Evolutionary conservation across 2,329 filamentous ascomycete genomes (phyloP).

Genomic region (Hymenoscyphus repandus): DNA sequence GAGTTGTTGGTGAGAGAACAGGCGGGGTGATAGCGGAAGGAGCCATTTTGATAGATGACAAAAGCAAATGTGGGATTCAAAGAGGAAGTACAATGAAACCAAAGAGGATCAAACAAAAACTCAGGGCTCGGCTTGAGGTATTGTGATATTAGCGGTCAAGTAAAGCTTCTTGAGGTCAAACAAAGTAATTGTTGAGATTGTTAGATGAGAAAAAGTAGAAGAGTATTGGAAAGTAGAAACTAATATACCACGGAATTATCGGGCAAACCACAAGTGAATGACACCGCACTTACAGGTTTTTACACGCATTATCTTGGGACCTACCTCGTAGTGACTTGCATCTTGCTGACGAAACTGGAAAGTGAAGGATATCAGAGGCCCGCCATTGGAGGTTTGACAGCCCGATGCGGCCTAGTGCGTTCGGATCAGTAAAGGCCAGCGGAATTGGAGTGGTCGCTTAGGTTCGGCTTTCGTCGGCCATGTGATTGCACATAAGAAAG

Average conservation of each 20-base stretch:
- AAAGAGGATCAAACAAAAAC: background rate
- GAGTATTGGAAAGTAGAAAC: background rate
- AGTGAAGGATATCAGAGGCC: background rate
- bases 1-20: constrained; percentile 23
- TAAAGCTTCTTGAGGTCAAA: background rate
- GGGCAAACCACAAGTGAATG: background rate
- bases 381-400: background rate
- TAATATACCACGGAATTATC: constrained; percentile 1
- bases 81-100: background rate
- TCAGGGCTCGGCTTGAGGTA: background rate
- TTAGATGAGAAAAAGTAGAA: background rate
- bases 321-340: background rate
- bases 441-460: constrained; percentile 3
- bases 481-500: constrained; percentile 4
- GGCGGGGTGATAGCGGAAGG: constrained; percentile 23
- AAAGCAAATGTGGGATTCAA: background rate
- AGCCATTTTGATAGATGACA: constrained; percentile 18
- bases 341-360: constrained; percentile 3
- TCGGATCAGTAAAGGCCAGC: background rate
- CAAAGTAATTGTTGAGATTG: background rate
- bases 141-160: background rate
- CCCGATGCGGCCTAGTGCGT: background rate
- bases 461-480: constrained; percentile 6
- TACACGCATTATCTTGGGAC: constrained; percentile 12
- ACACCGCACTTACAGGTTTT: background rate